Base-by-base conservation (phyloP, 202 grass and related monocot genomes). In the Saccharum hybrid region DNA sequence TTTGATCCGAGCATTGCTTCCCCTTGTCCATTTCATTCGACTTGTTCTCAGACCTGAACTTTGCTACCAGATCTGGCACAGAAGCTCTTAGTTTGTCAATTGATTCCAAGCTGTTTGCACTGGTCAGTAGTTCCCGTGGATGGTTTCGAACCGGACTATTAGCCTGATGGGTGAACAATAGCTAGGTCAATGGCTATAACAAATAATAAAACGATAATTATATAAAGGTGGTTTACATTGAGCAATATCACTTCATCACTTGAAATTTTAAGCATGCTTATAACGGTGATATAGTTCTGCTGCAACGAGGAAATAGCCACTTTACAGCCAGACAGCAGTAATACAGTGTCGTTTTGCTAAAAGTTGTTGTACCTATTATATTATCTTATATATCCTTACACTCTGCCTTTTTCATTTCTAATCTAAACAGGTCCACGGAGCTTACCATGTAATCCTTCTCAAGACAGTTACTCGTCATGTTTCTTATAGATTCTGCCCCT, bases 361-460 rank as follows among this genome's bases (percentile, higher is more conserved):
- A 41, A 8, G 59, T 36, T 34, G 72, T 10, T 16, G 23, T 8
- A 34, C 33, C 4, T 34, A 34, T 34, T 34, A 34, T 34, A 18
- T 61, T 26, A 56, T 31, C 12, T 18, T 72, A 18, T 72, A 49
- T 72, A 31, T 18, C 23, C 41, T 51, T 31, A 57, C 6, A 41
- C 74, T 34, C 19, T 68, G 28, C 30, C 1, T 19, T 78, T 72
- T 78, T 71, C 15, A 66, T 6, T 68, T 75, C 11, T 54, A 79
- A 4, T 42, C 66, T 54, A 71, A 71, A 59, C 9, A 8, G 41
- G 16, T 26, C 15, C 8, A 14, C 10, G 34, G 62, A 73, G 11
- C 86, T 94, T 84, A 94, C 94, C 88, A 71, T 86, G 62, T 91
- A 94, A 62, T 94, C 86, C 43, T 88, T 84, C 61, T 88, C 85